These are phyloP conservation scores for Neurospora tetrasperma DNA, from an alignment of 495 filamentous ascomycete species.

Conservation along the genomic window DNA sequence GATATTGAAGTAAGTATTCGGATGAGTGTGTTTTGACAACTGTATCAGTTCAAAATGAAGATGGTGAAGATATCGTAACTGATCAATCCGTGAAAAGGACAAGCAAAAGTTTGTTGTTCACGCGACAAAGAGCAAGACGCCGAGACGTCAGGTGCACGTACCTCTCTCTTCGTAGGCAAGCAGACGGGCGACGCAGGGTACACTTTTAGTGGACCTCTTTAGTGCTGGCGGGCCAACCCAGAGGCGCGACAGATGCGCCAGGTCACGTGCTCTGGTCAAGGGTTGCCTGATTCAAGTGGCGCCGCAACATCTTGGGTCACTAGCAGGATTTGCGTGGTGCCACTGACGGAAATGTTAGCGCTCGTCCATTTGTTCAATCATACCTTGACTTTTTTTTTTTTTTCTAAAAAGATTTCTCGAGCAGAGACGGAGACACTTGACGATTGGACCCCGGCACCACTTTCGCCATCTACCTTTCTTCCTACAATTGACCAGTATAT, in stretches of 20 bases:
- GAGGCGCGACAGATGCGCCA: conserved; percentile 16
- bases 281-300: neutral
- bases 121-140: neutral
- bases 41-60: neutral
- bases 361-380: neutral
- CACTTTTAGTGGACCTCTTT: neutral
- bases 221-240: conserved; percentile 23
- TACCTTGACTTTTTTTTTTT: neutral
- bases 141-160: neutral
- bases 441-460: conserved; percentile 10
- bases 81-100: neutral
- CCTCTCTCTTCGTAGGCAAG: neutral
- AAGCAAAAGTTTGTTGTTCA: neutral
- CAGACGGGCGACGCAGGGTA: neutral
- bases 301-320: neutral
- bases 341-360: neutral
- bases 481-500: conserved; percentile 5
- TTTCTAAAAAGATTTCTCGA: conserved; percentile 9
- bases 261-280: conserved; percentile 12
- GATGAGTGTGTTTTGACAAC: neutral
- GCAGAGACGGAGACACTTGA: neutral
- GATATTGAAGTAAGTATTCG: neutral
- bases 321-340: neutral
- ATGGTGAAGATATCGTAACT: neutral
- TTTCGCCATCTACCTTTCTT: conserved; percentile 2